Evolutionary conservation across 2,329 filamentous ascomycete genomes (phyloP), one percentile per base, ranked within the genome.

Genomic region (Capronia epimyces): DNA sequence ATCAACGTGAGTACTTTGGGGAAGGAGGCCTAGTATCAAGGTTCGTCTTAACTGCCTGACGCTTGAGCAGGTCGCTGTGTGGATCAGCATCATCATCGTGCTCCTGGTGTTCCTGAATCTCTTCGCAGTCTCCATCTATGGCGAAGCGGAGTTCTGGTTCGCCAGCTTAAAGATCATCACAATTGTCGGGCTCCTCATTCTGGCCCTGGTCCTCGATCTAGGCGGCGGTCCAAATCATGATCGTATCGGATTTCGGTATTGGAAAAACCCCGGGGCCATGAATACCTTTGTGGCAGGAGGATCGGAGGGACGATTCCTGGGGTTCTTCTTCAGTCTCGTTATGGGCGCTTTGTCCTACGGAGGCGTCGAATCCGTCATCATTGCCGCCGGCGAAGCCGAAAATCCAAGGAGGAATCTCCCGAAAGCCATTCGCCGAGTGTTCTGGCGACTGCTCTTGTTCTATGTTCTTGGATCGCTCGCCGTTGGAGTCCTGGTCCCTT

Each of bases 41-140:
- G n/a, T n/a, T n/a, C n/a, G n/a, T n/a, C n/a, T n/a, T n/a, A n/a
- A n/a, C n/a, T n/a, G n/a, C n/a, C n/a, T n/a, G n/a, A n/a, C n/a
- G n/a, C n/a, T n/a, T n/a, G n/a, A n/a, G 66, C 65, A 47, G 63
- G 44, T 34, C 31, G 55, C 57, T 13, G 60, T 49, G 9, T 62
- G 58, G 55, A 61, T 61, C 45, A 18, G 46, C 10, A 47, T 60
- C n/a, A 18, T 58, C 18, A 22, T 60, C 12, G 40, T 47, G 13
- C 20, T 61, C 3, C 71, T 64, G 46, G 71, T 75, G 12, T 50
- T 73, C 3, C 73, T 89, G 67, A 90, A 90, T 60, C 60, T 89
- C 34, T 84, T 84, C 53, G 78, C 85, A 45, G 82, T 90, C 64
- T 72, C 70, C 16, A 83, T 84, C 68, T 85, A 84, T 41, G 82